Percentiles rank a stretch among this genome's conserved stretches.
phyloP scores from a whole-genome alignment of 1,284 basidiomycete genomes.

The Irpex sp. region DNA sequence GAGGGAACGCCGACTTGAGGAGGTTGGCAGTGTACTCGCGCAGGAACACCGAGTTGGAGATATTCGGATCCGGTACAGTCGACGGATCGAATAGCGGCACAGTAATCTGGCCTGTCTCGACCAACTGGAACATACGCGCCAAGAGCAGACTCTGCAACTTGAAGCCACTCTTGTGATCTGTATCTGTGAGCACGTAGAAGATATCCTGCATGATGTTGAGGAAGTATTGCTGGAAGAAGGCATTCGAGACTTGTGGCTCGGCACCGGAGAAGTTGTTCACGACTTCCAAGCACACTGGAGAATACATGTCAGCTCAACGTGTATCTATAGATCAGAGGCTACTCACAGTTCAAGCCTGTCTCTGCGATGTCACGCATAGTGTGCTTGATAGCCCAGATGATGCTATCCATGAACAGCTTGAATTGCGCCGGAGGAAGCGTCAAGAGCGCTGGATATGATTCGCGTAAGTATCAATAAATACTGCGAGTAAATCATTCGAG shows the following conservation, averaged over 20 bases:
- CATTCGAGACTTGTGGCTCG: conserved; percentile 68
- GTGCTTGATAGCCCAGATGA: conserved; percentile 99
- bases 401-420: conserved; percentile 98
- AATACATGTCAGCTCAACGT: conserved; percentile 8
- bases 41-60: conserved; percentile 83
- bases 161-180: conserved; percentile 98
- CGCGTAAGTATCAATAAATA: too few species aligned
- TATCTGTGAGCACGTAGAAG: conserved; percentile 96
- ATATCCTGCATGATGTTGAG: conserved; percentile 93
- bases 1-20: conserved; percentile 85
- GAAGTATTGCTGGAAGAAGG: conserved; percentile 91
- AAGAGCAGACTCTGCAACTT: conserved; percentile 90
- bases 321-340: background rate
- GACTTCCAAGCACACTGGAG: conserved; percentile 86
- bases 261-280: conserved; percentile 93
- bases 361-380: conserved; percentile 99
- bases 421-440: conserved; percentile 90
- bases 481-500: too few species aligned
- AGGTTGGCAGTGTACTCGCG: conserved; percentile 88
- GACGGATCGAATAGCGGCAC: conserved; percentile 86
- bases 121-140: conserved; percentile 91
- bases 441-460: conserved; percentile 68
- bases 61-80: conserved; percentile 68
- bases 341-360: conserved; percentile 83
- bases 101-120: conserved; percentile 80